Conservation (phyloP, 371 early-diverging fungal genomes). For the Apophysomyces variabilis region DNA sequence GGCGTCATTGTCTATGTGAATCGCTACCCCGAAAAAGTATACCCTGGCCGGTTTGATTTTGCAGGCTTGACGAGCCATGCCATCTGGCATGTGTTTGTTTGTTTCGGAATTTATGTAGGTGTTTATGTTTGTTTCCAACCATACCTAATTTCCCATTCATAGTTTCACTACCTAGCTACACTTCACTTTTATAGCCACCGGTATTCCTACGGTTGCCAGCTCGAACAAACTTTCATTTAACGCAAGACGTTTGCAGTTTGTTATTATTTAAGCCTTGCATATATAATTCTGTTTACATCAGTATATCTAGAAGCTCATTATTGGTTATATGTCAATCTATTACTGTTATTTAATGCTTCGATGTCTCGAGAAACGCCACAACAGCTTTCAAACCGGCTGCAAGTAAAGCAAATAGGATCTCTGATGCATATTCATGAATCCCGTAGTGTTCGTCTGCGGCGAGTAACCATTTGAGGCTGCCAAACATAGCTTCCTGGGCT, state of each 20-base stretch:
- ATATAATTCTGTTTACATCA: background rate
- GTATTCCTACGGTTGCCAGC: constrained; percentile 45
- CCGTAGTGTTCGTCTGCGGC: constrained; percentile 65
- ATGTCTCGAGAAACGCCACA: constrained; percentile 67
- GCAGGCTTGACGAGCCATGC: constrained; percentile 75
- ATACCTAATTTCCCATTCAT: constrained; percentile 10
- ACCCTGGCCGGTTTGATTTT: constrained; percentile 78
- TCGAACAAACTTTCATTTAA: background rate
- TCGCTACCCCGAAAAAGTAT: constrained; percentile 75
- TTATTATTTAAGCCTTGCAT: background rate
- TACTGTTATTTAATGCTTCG: constrained; percentile 48
- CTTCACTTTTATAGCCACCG: constrained; percentile 50
- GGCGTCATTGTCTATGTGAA: constrained; percentile 64
- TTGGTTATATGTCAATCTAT: constrained; percentile 24
- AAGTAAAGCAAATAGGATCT: constrained; percentile 56
- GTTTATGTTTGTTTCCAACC: background rate
- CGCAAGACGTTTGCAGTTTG: background rate
- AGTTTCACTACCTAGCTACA: constrained; percentile 59
- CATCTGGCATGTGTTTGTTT: constrained; percentile 79
- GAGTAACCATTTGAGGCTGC: constrained; percentile 56
- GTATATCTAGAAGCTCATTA: constrained; percentile 41
- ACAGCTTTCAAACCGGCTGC: constrained; percentile 65
- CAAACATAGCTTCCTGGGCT: constrained; percentile 53
- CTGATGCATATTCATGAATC: constrained; percentile 61
- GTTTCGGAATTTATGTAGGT: constrained; percentile 63